phyloP scores from a whole-genome alignment of 2,329 filamentous ascomycete species.

The Scedosporium dehoogii region DNA sequence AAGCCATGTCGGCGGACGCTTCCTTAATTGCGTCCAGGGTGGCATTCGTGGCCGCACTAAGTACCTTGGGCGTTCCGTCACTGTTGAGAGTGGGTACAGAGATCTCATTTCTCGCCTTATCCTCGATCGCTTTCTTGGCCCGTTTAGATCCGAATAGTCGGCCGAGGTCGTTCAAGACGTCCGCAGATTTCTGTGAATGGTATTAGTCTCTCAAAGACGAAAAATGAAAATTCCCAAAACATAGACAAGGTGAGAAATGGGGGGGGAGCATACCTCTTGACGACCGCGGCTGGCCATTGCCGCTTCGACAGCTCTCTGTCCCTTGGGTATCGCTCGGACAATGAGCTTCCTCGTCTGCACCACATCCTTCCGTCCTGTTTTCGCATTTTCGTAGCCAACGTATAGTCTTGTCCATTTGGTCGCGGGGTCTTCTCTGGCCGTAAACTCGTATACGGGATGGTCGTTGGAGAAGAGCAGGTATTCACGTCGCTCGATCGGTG shows the following conservation, averaged over 20 bases:
- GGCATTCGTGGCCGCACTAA: slow-evolving; percentile 45
- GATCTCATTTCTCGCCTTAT: slow-evolving; percentile 63
- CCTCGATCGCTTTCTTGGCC: slow-evolving; percentile 66
- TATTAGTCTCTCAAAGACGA: not conserved
- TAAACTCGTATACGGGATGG: slow-evolving; percentile 50
- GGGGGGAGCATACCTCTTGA: not conserved
- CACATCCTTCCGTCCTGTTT: slow-evolving; percentile 48
- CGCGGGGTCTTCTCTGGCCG: slow-evolving; percentile 29
- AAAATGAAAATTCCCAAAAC: not conserved
- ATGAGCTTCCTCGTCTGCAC: slow-evolving; percentile 56
- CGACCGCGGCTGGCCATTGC: not conserved
- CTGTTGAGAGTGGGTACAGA: slow-evolving; percentile 22
- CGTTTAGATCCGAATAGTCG: slow-evolving; percentile 79
- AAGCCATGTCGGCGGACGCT: slow-evolving; percentile 55
- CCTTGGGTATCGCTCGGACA: slow-evolving; percentile 45
- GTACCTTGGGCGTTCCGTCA: slow-evolving; percentile 32
- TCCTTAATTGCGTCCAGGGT: slow-evolving; percentile 56
- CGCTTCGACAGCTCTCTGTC: slow-evolving; percentile 34
- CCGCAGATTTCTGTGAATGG: slow-evolving; percentile 39
- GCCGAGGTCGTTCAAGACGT: slow-evolving; percentile 59
- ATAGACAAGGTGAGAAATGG: not conserved
- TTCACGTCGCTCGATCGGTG: slow-evolving; percentile 19
- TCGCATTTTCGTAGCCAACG: slow-evolving; percentile 52
- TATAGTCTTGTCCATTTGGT: slow-evolving; percentile 45
- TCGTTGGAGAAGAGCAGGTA: slow-evolving; percentile 47